Conservation (phyloP, 805 yeast species). For the Kodamaea nitidulidarum region DNA sequence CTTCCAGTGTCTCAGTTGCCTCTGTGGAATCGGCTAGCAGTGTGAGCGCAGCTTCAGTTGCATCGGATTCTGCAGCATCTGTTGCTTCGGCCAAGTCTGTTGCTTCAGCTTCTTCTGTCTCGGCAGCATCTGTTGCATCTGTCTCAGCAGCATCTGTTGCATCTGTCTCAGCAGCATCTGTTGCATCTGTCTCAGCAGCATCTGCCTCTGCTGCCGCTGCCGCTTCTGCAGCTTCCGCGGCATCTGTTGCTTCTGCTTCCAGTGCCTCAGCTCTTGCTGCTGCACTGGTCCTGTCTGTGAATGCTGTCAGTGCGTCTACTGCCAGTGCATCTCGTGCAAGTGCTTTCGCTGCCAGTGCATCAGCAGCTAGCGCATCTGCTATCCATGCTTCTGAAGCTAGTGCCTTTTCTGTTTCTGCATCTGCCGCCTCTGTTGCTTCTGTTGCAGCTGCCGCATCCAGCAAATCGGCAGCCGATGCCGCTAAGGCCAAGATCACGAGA, state of each 20-base stretch:
- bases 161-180: conserved; percentile 16
- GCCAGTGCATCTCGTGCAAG: conserved; percentile 3
- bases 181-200: conserved; percentile 15
- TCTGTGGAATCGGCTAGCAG: conserved; percentile 12
- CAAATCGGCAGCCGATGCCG: conserved; percentile 7
- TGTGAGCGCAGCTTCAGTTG: conserved; percentile 14
- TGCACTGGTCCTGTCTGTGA: neutral
- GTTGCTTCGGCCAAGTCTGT: conserved; percentile 9
- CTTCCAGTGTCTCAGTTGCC: conserved; percentile 23
- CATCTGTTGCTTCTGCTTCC: conserved; percentile 9
- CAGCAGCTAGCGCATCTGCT: conserved; percentile 17
- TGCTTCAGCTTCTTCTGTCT: conserved; percentile 17
- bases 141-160: conserved; percentile 10
- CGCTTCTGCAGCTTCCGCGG: conserved; percentile 21
- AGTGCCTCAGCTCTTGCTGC: conserved; percentile 3
- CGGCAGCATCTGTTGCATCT: conserved; percentile 27
- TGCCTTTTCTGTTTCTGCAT: conserved; percentile 26
- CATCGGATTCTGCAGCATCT: conserved; percentile 13
- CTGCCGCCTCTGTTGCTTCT: conserved; percentile 10
- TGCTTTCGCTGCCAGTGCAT: conserved; percentile 21
- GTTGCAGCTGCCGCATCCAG: conserved; percentile 2
- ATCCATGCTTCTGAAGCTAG: conserved; percentile 15
- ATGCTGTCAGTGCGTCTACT: conserved; percentile 6
- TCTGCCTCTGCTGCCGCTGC: conserved; percentile 23
- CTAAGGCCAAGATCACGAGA: conserved; percentile 1